Evolutionary conservation across 2,329 filamentous ascomycete species (phyloP), one percentile per base, ranked within the genome.

Genomic region (Elsinoe batatas): DNA sequence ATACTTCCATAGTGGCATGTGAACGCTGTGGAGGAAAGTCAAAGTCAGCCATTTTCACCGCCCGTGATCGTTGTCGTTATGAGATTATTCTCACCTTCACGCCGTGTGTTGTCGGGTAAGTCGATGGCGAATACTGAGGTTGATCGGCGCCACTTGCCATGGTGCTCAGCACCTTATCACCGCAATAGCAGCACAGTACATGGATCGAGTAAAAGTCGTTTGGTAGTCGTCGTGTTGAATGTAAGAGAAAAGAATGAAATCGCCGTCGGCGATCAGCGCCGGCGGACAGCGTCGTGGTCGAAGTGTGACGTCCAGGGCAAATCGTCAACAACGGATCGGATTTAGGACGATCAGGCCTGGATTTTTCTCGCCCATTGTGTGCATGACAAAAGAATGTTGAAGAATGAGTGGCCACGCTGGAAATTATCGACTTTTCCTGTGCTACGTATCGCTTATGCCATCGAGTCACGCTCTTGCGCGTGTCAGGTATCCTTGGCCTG

Each of bases 1-100:
- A 22, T 35, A 51, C 56, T 37, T 57, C 50, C 61, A 62, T 62
- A 12, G 47, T 50, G 36, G 54, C 56, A 58, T 62, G 56, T 42
- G 56, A 57, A 53, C 54, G 47, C 54, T 46, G 32, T 15, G 30
- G 37, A n/a, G 20, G 22, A 43, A 20, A 38, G 18, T 7, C 8
- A 18, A 22, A 20, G 51, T 54, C 51, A 54, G 51, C 20, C 51
- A 43, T 44, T 7, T 8, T 20, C 22, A 18, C 15, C 22, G 20
- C 36, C 51, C 37, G n/a, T 13, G 12, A 38, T 15, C 2, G n/a
- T 22, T 17, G 20, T 22, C 5, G 17, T 6, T 3, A 10, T 43
- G 35, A 44, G 37, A 26, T 32, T 36, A 20, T 26, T 20, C 53
- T 55, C 53, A 56, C 57, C 58, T 53, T 61, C 53, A 42, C 53